Conservation (phyloP, 1,284 basidiomycete genomes). For the Fereydounia khargensis region DNA sequence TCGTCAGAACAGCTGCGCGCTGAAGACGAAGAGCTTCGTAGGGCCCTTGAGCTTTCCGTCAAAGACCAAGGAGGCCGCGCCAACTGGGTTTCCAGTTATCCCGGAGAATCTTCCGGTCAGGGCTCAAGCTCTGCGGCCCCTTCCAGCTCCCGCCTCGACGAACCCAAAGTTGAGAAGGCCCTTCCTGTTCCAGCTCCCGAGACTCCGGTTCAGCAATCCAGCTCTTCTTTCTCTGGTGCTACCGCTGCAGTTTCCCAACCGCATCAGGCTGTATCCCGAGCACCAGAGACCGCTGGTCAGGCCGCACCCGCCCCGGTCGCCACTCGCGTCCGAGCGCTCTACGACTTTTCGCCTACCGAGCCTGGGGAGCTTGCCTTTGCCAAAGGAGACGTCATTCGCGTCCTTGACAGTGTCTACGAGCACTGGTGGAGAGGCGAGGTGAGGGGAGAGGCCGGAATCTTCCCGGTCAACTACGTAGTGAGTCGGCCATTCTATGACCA, state of each 20-base stretch:
- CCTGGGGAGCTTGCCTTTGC: conserved; percentile 88
- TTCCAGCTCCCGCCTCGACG: background rate
- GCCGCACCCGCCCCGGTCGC: conserved; percentile 58
- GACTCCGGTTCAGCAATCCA: background rate
- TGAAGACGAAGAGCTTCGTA: conserved; percentile 54
- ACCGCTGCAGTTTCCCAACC: background rate
- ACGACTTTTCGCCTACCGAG: conserved; percentile 84
- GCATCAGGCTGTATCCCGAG: background rate
- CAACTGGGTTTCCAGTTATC: conserved; percentile 5
- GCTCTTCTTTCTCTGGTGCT: background rate
- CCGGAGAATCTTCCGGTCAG: conserved; percentile 10
- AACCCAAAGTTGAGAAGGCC: too few species aligned
- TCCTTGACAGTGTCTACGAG: conserved; percentile 89
- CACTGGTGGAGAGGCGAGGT: conserved; percentile 98
- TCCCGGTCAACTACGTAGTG: conserved; percentile 95
- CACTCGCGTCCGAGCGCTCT: conserved; percentile 73
- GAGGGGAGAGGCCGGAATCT: conserved; percentile 89
- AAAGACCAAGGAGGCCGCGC: conserved; percentile 49
- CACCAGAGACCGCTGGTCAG: conserved; percentile 1
- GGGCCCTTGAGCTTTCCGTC: conserved; percentile 50
- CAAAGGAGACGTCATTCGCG: conserved; percentile 91
- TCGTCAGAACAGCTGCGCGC: conserved; percentile 41
- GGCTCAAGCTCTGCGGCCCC: conserved; percentile 17
- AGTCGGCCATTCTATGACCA: too few species aligned
- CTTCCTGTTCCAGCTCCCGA: background rate